Conservation (phyloP, 306 rosid genomes). For the Trifolium dubium region DNA sequence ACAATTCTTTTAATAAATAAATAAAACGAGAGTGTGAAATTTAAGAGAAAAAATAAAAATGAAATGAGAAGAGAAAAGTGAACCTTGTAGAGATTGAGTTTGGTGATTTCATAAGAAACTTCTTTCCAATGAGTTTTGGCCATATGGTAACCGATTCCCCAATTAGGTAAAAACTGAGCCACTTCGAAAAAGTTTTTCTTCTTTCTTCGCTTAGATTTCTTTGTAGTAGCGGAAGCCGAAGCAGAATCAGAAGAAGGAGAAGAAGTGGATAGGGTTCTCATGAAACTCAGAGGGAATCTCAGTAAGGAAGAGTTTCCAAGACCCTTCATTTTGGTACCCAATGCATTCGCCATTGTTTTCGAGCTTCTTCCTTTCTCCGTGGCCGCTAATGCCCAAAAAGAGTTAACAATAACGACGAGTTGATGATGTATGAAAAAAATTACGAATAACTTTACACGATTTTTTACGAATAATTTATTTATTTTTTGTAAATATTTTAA, state of each 20-base stretch:
- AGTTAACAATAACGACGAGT: not conserved
- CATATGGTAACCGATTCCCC: slow-evolving; percentile 94
- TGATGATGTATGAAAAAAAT: not conserved
- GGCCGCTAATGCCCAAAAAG: not conserved
- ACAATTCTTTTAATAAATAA: not conserved
- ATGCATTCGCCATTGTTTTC: slow-evolving; percentile 58
- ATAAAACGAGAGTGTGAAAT: not conserved
- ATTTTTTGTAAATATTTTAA: no score
- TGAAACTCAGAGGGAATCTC: slow-evolving; percentile 49
- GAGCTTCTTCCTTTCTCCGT: not conserved
- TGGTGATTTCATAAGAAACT: slow-evolving; percentile 84
- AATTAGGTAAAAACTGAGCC: slow-evolving; percentile 83
- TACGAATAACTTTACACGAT: not conserved
- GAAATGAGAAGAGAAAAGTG: not conserved
- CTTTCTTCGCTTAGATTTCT: slow-evolving; percentile 74
- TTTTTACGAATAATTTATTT: no score
- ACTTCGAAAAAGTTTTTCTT: slow-evolving; percentile 95
- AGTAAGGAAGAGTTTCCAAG: slow-evolving; percentile 51
- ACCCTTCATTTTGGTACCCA: slow-evolving; percentile 47
- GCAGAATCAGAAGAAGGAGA: slow-evolving; percentile 40
- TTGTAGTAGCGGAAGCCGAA: slow-evolving; percentile 50
- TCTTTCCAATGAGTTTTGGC: slow-evolving; percentile 90
- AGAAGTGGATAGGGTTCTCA: slow-evolving; percentile 62
- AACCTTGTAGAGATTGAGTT: slow-evolving; percentile 94
- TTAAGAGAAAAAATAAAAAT: not conserved